Conservation (phyloP, 148 eudicot genomes). For the Nepenthes gracilis region DNA sequence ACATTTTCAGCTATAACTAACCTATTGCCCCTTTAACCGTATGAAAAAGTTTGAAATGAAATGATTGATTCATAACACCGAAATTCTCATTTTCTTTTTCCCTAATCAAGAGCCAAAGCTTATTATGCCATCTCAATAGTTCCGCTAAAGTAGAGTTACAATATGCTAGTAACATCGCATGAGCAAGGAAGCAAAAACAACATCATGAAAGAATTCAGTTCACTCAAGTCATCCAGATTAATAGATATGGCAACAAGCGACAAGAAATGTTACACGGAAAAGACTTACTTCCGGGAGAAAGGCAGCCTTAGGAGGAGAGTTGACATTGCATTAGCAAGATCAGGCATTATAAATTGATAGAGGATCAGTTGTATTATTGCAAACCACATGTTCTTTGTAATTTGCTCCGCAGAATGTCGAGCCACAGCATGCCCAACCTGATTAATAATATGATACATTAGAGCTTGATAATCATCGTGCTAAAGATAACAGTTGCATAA, state of each 20-base stretch:
- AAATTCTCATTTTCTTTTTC: no score
- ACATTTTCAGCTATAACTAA: no score
- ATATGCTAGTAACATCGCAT: no score
- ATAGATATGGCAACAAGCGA: not conserved
- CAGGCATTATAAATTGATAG: slow-evolving; percentile 66
- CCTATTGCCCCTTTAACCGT: no score
- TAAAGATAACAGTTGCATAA: no score
- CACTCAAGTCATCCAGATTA: not conserved
- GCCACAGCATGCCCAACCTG: slow-evolving; percentile 93
- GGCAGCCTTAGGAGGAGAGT: slow-evolving; percentile 57
- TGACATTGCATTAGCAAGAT: slow-evolving; percentile 61
- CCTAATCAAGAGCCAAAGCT: no score
- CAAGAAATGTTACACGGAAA: not conserved
- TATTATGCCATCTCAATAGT: no score
- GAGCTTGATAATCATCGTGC: not conserved
- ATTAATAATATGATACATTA: not conserved
- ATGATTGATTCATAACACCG: no score
- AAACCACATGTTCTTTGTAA: slow-evolving; percentile 67
- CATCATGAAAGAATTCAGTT: not conserved
- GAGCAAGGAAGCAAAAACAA: not conserved
- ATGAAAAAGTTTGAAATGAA: no score
- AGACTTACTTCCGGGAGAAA: slow-evolving; percentile 67
- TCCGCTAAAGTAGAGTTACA: no score
- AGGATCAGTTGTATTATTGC: slow-evolving; percentile 63
- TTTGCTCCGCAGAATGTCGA: slow-evolving; percentile 70